Conservation (phyloP, 2,329 filamentous ascomycete genomes). For the Paramyrothecium roridum region DNA sequence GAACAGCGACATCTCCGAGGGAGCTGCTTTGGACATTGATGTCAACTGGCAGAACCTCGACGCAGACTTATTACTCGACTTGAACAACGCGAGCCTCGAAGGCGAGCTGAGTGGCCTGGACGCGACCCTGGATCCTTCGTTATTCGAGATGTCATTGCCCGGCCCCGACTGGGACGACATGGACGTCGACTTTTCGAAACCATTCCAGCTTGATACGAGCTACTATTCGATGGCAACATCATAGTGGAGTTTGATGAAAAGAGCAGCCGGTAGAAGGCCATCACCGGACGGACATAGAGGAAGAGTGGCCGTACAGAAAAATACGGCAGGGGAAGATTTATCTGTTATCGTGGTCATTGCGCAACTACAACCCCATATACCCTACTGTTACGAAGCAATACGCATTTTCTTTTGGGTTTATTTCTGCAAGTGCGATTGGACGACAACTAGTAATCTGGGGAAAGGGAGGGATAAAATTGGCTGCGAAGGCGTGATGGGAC, state of each 20-base stretch:
- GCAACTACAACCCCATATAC: neutral
- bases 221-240: constrained; percentile 29
- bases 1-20: constrained; percentile 60
- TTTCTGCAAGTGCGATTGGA: neutral
- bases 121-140: constrained; percentile 20
- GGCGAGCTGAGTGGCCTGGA: constrained; percentile 19
- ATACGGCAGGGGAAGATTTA: neutral
- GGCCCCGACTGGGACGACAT: constrained; percentile 48
- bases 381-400: neutral
- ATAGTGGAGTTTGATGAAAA: constrained; percentile 3
- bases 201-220: constrained; percentile 47
- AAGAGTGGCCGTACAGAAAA: no score
- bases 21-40: constrained; percentile 49
- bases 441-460: neutral
- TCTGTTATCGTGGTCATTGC: neutral
- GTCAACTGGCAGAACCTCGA: constrained; percentile 49
- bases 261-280: neutral
- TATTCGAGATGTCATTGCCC: constrained; percentile 19
- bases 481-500: neutral
- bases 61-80: constrained; percentile 38
- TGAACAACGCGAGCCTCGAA: constrained; percentile 30
- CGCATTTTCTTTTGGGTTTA: neutral
- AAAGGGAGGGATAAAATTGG: neutral
- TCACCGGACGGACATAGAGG: constrained; percentile 1
- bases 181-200: constrained; percentile 46